Evolutionary conservation across 495 filamentous ascomycete species (phyloP), one percentile per base, ranked within the genome.

Genomic region (Trichodelitschia bisporula): DNA sequence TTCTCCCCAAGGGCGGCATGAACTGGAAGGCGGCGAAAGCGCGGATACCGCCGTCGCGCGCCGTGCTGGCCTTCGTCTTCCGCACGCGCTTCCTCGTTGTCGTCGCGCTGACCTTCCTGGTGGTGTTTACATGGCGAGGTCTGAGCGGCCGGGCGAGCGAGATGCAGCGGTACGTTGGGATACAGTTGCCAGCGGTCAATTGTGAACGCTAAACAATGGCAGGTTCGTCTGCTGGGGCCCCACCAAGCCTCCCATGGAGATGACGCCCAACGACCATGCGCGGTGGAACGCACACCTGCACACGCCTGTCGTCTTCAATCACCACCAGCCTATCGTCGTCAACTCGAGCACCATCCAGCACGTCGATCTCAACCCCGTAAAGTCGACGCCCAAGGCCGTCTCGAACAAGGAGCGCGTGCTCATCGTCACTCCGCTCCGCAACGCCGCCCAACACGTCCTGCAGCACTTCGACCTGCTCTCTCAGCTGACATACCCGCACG

Each of bases 201-300:
- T n/a, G n/a, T n/a, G n/a, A n/a, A n/a, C n/a, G n/a, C n/a, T n/a
- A 30, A 18, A 30, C 37, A 36, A 40, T 32, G 34, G 27, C 48
- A 93, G 89, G 51, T 95, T 90, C 51, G 91, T 90, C 55, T 97
- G 86, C 59, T 97, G 76, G 61, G 86, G 86, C 9, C 83, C 86
- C 5, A 62, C 74, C 8, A 91, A 83, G 56, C 61, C 86, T 9
- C 86, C 86, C 28, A 89, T 89, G 72, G 68, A 83, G 24, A 92
- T 97, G 77, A 64, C 69, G 19, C 54, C 72, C 15, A 90, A 91
- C 42, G 86, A 95, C 45, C 74, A 89, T 51, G 67, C 66, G 28
- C 64, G 72, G 35, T 97, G 86, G 86, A 72, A 76, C 37, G 65
- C 69, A 32, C 82, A 92, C 47, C 55, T 80, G 30, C 69, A 79